Base-by-base conservation (phyloP, 129 eudicot species). In the Pulicaria dysenterica region DNA sequence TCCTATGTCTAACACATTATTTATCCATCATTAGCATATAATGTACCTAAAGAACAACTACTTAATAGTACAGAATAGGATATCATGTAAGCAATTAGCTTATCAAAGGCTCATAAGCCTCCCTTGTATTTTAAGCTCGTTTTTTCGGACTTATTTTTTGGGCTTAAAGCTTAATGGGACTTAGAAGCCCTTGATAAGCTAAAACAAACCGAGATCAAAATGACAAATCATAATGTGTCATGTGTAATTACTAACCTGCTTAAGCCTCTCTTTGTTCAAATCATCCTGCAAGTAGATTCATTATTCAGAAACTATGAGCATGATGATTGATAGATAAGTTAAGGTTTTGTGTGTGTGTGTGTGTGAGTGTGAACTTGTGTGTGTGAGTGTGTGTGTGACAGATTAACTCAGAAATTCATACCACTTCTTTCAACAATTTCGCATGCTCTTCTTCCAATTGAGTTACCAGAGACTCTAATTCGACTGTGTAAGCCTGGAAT, bases 401-500 rank as follows among this genome's bases (percentile, higher is more conserved):
- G 16, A n/a, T 9, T 43, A 47, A 67, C 3, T 3, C 13, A 64
- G 10, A 16, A 61, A 17, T 40, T 53, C 75, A 51, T 85, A 90
- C 96, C 94, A 85, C 91, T 81, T 87, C 91, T 73, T 67, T 87
- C 83, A 85, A 34, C 71, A 90, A 85, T 83, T 65, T 90, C 0
- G 91, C 87, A 79, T 90, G 85, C n/a, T 90, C 94, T 75, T 90
- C 91, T 86, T 90, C 96, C 78, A 87, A 78, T 59, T 81, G 91
- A 0, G 94, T 85, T 57, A 90, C 96, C 84, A 87, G 66, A 9
- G 91, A 70, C 81, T 90, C 96, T 79, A 90, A 76, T 80, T 90
- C 96, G 41, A 90, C 85, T 3, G 96, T 90, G 50, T 87, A 90
- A 73, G 93, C 87, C 89, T 87, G 55, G 4, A 70, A 77, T 34